Conservation (phyloP, 169 alveolate species). For the Plasmodium chabaudi region DNA sequence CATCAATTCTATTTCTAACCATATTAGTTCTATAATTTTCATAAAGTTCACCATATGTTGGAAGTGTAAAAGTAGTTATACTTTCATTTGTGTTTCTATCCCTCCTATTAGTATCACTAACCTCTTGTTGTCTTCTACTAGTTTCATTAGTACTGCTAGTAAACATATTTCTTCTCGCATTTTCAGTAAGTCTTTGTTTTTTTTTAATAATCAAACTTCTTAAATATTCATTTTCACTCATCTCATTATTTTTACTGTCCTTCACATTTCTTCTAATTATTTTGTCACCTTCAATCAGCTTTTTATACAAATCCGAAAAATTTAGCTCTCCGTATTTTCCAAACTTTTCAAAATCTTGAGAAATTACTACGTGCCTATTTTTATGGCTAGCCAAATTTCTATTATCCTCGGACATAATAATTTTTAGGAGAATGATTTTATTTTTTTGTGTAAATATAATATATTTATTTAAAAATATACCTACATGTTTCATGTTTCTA, state of each 20-base stretch:
- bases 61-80: neutral
- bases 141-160: neutral
- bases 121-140: neutral
- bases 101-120: neutral
- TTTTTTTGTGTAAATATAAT: conserved; percentile 44
- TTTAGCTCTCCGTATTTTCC: neutral
- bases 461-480: conserved; percentile 30
- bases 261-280: conserved; percentile 2
- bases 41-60: neutral
- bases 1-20: neutral
- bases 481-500: conserved; percentile 36
- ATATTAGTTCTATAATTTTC: neutral
- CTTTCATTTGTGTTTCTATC: neutral
- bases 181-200: neutral
- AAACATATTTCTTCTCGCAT: neutral
- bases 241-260: neutral
- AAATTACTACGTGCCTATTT: conserved; percentile 16
- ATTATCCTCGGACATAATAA: conserved; percentile 12
- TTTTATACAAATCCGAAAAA: conserved; percentile 24
- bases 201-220: conserved; percentile 3
- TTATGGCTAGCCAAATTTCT: neutral
- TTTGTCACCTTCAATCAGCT: conserved; percentile 1
- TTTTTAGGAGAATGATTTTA: conserved; percentile 18
- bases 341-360: too few relatives aligned
- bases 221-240: conserved; percentile 50